Conservation (phyloP, 2,329 filamentous ascomycete species). For the Pezicula carpinea region DNA sequence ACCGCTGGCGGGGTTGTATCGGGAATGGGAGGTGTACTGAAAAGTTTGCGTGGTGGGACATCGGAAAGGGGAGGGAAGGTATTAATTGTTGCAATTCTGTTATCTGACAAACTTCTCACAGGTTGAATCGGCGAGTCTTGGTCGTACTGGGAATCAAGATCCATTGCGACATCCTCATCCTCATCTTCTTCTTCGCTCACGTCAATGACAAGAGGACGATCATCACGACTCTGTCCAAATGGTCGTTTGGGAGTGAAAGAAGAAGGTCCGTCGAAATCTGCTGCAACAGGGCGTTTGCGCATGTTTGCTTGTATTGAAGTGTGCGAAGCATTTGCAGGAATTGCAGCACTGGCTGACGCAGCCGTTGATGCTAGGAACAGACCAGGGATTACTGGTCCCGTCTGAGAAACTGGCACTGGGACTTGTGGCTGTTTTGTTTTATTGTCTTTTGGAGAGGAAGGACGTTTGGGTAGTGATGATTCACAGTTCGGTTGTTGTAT, state of each 20-base stretch:
- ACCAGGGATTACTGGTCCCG: slow-evolving; percentile 16
- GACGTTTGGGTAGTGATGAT: too few species aligned
- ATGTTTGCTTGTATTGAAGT: slow-evolving; percentile 7
- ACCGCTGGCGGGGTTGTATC: slow-evolving; percentile 19
- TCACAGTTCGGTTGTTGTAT: too few species aligned
- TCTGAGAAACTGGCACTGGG: neutral
- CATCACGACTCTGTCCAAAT: slow-evolving; percentile 53
- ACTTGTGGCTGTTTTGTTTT: neutral
- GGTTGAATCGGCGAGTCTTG: slow-evolving; percentile 25
- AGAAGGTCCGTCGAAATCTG: slow-evolving; percentile 62
- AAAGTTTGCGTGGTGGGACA: slow-evolving; percentile 26
- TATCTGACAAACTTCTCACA: slow-evolving; percentile 17
- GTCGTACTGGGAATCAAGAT: slow-evolving; percentile 51
- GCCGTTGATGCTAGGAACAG: slow-evolving; percentile 22
- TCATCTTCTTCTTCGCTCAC: slow-evolving; percentile 71
- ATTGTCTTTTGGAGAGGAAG: neutral
- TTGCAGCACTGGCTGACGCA: slow-evolving; percentile 2
- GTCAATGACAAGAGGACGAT: slow-evolving; percentile 71
- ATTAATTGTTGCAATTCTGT: slow-evolving; percentile 28
- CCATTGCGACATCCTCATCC: slow-evolving; percentile 63
- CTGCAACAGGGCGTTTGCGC: slow-evolving; percentile 59
- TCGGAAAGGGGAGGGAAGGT: slow-evolving; percentile 42
- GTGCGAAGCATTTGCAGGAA: slow-evolving; percentile 3
- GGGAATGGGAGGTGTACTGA: slow-evolving; percentile 21
- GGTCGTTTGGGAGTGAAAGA: slow-evolving; percentile 45